Conservation (phyloP, 768 basidiomycete species). For the Imleria badia region DNA sequence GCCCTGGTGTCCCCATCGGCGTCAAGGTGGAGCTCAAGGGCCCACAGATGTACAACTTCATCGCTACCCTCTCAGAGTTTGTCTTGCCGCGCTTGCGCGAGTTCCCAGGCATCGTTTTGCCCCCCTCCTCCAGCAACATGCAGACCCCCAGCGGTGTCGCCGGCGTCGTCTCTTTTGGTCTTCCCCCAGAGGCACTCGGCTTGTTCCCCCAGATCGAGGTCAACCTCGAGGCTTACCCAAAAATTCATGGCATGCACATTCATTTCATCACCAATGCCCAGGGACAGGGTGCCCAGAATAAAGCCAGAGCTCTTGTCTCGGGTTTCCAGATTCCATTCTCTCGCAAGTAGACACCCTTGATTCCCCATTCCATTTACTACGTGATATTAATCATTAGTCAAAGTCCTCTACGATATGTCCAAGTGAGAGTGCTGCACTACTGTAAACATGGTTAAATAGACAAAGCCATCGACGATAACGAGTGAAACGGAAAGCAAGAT, state of each 20-base stretch:
- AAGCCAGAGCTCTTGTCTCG: conserved; percentile 81
- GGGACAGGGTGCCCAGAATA: conserved; percentile 88
- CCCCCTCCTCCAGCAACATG: conserved; percentile 66
- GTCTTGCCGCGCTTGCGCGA: conserved; percentile 94
- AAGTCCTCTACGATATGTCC: conserved; percentile 24
- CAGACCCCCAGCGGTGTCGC: conserved; percentile 76
- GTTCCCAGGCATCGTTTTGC: conserved; percentile 80
- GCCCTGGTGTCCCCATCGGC: conserved; percentile 78
- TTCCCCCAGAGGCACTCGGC: conserved; percentile 79
- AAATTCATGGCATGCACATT: conserved; percentile 86
- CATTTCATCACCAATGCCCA: conserved; percentile 88
- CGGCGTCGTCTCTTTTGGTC: conserved; percentile 88
- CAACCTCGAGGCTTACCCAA: conserved; percentile 88
- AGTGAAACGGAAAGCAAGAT: conserved; percentile 16
- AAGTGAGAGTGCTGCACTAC: conserved; percentile 31
- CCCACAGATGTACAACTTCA: conserved; percentile 92
- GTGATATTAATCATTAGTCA: conserved; percentile 26
- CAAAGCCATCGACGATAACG: conserved; percentile 11
- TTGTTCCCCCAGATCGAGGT: conserved; percentile 97
- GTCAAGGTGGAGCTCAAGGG: conserved; percentile 91
- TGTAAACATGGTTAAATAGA: conserved; percentile 21
- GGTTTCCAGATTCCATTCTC: conserved; percentile 92
- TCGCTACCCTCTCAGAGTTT: conserved; percentile 85
- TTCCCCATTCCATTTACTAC: conserved; percentile 4
- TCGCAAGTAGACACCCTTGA: conserved; percentile 34